Evolutionary conservation across 192 early-diverging fungal genomes (phyloP).

Genomic region (Backusella westeae): DNA sequence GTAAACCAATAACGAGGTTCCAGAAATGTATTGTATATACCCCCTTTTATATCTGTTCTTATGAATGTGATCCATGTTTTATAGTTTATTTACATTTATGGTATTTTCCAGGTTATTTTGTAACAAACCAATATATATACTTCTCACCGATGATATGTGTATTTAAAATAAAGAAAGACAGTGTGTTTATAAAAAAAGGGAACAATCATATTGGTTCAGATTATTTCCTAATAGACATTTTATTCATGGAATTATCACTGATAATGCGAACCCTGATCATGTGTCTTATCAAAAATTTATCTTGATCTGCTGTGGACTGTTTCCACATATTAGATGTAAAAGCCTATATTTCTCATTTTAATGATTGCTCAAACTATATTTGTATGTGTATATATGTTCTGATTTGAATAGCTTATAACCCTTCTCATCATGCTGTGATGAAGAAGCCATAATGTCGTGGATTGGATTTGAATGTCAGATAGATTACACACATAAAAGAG

Average conservation of each 20-base stretch:
- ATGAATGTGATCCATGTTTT: not conserved
- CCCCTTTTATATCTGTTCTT: not conserved
- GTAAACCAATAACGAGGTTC: not conserved
- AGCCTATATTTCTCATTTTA: not conserved
- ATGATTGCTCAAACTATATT: not conserved
- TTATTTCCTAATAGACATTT: too few relatives aligned
- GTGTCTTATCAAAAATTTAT: not conserved
- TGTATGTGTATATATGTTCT: not conserved
- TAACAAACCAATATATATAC: not conserved
- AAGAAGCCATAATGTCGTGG: not conserved
- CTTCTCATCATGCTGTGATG: not conserved
- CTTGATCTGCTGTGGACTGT: not conserved
- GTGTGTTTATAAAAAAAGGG: too few relatives aligned
- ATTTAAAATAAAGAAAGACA: too few relatives aligned
- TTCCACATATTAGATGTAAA: not conserved
- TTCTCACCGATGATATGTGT: too few relatives aligned
- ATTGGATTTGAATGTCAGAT: not conserved
- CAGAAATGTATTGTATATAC: not conserved
- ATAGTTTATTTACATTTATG: not conserved
- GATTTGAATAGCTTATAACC: too few relatives aligned
- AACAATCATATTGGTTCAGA: too few relatives aligned
- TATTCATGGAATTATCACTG: not conserved
- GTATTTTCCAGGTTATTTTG: not conserved
- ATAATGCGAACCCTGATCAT: not conserved
- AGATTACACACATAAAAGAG: too few relatives aligned